Evolutionary conservation across 306 rosid species (phyloP).

Genomic region (Oemleria cerasiformis): DNA sequence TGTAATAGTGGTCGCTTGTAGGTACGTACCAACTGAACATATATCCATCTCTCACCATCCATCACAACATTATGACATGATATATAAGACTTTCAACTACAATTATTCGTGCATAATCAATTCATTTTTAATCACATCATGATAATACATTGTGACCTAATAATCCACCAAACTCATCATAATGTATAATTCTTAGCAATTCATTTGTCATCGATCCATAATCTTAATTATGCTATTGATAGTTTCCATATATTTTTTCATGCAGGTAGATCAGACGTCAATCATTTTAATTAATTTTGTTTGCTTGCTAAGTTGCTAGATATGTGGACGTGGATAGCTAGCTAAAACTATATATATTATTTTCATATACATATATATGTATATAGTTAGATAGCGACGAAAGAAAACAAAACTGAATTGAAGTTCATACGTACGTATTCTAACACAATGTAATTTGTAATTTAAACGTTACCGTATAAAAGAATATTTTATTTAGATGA

Average conservation of each 20-base stretch:
- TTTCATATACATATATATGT: too few relatives aligned
- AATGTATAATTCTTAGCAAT: background rate
- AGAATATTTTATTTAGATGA: too few relatives aligned
- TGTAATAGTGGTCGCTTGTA: constrained; percentile 1
- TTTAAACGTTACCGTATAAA: too few relatives aligned
- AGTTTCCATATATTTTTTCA: background rate
- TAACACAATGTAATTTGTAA: too few relatives aligned
- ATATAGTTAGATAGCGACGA: too few relatives aligned
- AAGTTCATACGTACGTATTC: too few relatives aligned
- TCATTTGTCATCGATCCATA: too few relatives aligned
- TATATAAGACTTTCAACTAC: constrained; percentile 5
- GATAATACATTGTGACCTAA: constrained; percentile 34
- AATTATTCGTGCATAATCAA: constrained; percentile 1
- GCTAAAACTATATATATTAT: too few relatives aligned
- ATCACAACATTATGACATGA: background rate
- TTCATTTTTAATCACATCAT: background rate
- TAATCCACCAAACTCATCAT: constrained; percentile 38
- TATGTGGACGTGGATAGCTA: too few relatives aligned
- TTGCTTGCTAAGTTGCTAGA: too few relatives aligned
- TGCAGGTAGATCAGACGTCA: constrained; percentile 39
- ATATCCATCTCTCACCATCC: background rate
- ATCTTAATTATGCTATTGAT: too few relatives aligned
- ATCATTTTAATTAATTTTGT: constrained; percentile 10
- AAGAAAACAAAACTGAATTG: too few relatives aligned
- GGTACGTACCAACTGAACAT: constrained; percentile 20